Percentiles rank a stretch among this genome's conserved stretches.
These are phyloP conservation scores for Talinum fruticosum DNA, from an alignment of 148 eudicot species.

Conservation along the genomic window DNA sequence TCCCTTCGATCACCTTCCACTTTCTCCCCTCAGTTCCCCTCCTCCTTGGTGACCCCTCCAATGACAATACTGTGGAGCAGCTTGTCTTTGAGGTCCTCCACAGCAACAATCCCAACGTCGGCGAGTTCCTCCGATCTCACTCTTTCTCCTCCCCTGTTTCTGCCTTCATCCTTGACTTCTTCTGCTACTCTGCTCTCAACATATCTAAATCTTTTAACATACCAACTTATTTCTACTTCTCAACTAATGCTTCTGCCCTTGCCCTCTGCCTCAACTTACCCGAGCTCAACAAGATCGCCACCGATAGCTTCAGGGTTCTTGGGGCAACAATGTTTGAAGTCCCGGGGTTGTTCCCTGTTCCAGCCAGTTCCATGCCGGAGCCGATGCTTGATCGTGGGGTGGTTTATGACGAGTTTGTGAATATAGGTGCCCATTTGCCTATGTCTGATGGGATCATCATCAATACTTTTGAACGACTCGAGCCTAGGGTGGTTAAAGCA, in stretches of 20 bases:
- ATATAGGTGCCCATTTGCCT: background rate
- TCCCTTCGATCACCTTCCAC: conserved; percentile 33
- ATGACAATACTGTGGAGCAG: conserved; percentile 17
- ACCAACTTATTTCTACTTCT: conserved; percentile 43
- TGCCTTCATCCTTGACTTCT: conserved; percentile 48
- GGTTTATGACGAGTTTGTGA: conserved; percentile 17
- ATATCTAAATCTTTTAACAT: conserved; percentile 25
- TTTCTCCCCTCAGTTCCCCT: conserved; percentile 26
- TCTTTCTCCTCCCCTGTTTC: conserved; percentile 10
- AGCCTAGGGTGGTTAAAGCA: conserved; percentile 24
- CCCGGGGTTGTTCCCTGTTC: conserved; percentile 36
- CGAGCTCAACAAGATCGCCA: conserved; percentile 22
- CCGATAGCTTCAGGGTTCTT: conserved; percentile 32
- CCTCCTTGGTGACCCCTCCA: conserved; percentile 13
- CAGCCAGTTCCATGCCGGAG: conserved; percentile 24
- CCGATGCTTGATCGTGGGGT: conserved; percentile 20
- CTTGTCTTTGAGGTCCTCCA: conserved; percentile 24
- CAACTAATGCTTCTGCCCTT: conserved; percentile 38
- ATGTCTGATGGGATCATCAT: conserved; percentile 27
- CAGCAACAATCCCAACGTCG: conserved; percentile 29
- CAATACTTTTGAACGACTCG: conserved; percentile 35
- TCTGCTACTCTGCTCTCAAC: conserved; percentile 31
- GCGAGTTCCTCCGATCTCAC: conserved; percentile 24
- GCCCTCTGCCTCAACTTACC: conserved; percentile 18
- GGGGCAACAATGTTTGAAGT: conserved; percentile 9